Percentiles rank a stretch among this genome's conserved stretches.
Conservation (phyloP, 768 basidiomycete genomes). For the Pseudohyphozyma bogoriensis region DNA sequence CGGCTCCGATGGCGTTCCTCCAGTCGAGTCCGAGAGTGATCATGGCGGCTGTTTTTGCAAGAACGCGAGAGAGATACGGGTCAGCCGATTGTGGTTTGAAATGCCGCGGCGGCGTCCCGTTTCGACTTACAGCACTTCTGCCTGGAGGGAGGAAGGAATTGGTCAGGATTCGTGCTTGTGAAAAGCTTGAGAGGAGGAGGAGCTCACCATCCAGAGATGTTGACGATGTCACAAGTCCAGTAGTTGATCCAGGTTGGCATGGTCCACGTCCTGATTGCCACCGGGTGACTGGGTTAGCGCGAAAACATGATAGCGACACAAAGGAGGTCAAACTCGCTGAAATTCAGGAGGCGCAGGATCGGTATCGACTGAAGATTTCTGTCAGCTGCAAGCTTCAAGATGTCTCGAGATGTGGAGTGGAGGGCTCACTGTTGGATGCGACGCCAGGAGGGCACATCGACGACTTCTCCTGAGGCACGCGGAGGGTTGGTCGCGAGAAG, state of each 20-base stretch:
- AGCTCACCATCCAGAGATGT: neutral
- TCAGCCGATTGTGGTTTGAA: no score
- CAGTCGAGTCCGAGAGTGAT: constrained; percentile 2
- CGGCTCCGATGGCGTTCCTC: neutral
- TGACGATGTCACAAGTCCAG: neutral
- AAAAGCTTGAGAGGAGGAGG: no score
- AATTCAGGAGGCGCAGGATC: neutral
- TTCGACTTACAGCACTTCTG: neutral
- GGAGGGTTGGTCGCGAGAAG: neutral
- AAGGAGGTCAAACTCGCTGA: neutral
- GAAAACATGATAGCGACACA: neutral
- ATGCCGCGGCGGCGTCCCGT: neutral
- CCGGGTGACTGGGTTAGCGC: neutral
- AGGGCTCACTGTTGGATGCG: neutral
- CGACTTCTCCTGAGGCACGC: neutral
- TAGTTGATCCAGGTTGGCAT: neutral
- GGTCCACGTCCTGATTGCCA: neutral
- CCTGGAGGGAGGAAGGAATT: no score
- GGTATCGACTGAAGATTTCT: no score
- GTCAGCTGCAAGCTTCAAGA: no score
- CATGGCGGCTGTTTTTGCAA: constrained; percentile 7
- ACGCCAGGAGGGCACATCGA: neutral
- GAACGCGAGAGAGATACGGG: neutral
- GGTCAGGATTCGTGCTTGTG: no score
- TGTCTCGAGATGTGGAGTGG: neutral